These are phyloP conservation scores for Pseudonitzschia multiseries DNA, from an alignment of 108 stramenopile species.

Conservation along the genomic window DNA sequence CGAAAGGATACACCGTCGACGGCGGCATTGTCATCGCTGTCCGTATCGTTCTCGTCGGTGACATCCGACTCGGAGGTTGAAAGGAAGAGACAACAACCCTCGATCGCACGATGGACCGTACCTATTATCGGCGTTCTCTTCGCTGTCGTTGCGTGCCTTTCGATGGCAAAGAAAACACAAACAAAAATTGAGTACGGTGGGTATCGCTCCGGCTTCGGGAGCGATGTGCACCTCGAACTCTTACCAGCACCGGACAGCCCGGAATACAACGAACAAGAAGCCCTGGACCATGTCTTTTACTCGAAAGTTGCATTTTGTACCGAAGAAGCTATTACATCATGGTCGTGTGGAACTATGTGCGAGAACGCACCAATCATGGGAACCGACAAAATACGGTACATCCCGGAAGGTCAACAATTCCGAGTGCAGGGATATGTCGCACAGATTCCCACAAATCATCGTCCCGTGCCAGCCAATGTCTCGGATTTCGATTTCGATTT, in stretches of 20 bases:
- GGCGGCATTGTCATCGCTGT: no score
- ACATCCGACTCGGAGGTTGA: no score
- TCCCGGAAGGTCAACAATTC: constrained; percentile 1
- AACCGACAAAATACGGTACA: neutral
- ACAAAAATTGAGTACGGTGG: no score
- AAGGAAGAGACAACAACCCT: neutral
- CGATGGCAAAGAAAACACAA: neutral
- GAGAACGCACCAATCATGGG: neutral
- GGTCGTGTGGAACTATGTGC: constrained; percentile 15
- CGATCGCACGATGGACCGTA: neutral
- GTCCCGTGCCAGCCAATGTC: neutral
- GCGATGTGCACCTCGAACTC: neutral
- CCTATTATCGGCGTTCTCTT: neutral
- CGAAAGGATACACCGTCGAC: no score
- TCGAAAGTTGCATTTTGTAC: constrained; percentile 15
- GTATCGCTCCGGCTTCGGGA: neutral
- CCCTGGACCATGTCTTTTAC: constrained; percentile 1
- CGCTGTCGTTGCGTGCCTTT: neutral
- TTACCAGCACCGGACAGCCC: neutral
- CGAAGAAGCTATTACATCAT: neutral
- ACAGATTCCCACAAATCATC: neutral
- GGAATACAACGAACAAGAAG: constrained; percentile 11
- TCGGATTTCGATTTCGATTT: neutral
- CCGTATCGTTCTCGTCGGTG: no score
- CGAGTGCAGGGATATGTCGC: constrained; percentile 14